Evolutionary conservation across 192 early-diverging fungal species (phyloP).

Genomic region (Lobulomyces angularis): DNA sequence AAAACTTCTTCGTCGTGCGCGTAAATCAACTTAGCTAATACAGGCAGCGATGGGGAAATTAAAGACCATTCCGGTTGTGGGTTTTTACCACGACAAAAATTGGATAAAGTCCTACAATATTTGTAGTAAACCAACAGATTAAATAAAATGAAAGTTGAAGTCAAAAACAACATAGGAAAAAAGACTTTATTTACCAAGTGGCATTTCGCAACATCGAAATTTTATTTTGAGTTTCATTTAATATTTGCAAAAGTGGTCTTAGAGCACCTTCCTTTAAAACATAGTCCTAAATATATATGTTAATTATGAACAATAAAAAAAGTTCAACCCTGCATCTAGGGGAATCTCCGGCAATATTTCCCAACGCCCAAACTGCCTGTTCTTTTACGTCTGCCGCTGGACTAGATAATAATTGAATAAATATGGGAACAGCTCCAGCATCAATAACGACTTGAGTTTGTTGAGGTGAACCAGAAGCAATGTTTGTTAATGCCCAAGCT

Average conservation of each 20-base stretch:
- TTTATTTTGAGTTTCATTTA: constrained; percentile 77
- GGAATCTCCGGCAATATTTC: constrained; percentile 97
- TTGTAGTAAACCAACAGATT: too few relatives aligned
- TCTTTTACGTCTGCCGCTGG: constrained; percentile 80
- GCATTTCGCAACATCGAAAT: constrained; percentile 96
- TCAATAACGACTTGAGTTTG: constrained; percentile 93
- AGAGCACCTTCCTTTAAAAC: constrained; percentile 74
- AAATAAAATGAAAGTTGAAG: too few relatives aligned
- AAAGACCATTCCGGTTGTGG: constrained; percentile 90
- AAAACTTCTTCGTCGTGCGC: constrained; percentile 87
- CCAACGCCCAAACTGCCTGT: constrained; percentile 98
- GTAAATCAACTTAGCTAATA: constrained; percentile 83
- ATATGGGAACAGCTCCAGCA: constrained; percentile 81
- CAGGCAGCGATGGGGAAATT: constrained; percentile 77
- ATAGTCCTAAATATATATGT: too few relatives aligned
- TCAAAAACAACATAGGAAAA: too few relatives aligned
- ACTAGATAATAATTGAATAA: constrained; percentile 77
- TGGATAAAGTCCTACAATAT: constrained; percentile 94
- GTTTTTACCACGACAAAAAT: constrained; percentile 97
- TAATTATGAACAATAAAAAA: too few relatives aligned
- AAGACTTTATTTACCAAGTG: too few relatives aligned
- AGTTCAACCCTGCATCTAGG: constrained; percentile 75
- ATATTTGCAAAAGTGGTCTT: constrained; percentile 70
- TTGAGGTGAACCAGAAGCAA: constrained; percentile 86
- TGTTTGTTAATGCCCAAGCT: constrained; percentile 98